Conservation (phyloP, 768 basidiomycete genomes). For the Hygrophoropsis aurantiaca region DNA sequence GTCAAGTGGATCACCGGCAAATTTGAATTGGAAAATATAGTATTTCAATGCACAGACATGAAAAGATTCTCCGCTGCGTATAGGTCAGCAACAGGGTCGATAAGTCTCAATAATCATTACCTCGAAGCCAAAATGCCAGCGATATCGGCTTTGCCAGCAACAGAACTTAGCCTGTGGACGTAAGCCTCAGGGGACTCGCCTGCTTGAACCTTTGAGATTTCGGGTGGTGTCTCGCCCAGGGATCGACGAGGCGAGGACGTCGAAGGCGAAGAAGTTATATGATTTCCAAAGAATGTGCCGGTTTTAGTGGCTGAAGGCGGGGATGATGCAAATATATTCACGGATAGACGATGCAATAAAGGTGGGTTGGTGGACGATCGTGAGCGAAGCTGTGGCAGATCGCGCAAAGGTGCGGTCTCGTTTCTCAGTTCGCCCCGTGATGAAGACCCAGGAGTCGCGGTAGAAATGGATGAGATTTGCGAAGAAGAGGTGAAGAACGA, state of each 20-base stretch:
- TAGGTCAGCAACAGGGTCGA: conserved; percentile 5
- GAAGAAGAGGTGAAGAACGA: conserved; percentile 29
- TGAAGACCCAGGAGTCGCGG: conserved; percentile 8
- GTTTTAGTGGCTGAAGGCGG: conserved; percentile 32
- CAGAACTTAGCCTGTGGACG: conserved; percentile 58
- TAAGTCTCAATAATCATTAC: no score
- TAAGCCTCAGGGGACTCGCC: conserved; percentile 74
- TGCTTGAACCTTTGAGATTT: conserved; percentile 52
- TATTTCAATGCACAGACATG: conserved; percentile 64
- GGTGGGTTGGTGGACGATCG: conserved; percentile 66
- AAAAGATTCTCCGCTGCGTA: conserved; percentile 65
- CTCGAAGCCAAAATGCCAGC: conserved; percentile 79
- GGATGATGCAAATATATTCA: conserved; percentile 58
- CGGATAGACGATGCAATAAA: conserved; percentile 65
- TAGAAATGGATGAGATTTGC: conserved; percentile 12
- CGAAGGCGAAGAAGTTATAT: conserved; percentile 18
- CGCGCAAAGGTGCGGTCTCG: conserved; percentile 10
- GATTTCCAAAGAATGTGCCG: conserved; percentile 9
- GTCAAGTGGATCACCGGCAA: conserved; percentile 80
- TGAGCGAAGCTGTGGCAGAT: conserved; percentile 39
- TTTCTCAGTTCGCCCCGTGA: not conserved
- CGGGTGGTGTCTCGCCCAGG: conserved; percentile 40
- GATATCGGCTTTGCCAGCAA: conserved; percentile 76
- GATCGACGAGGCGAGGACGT: conserved; percentile 46
- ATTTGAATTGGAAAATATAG: conserved; percentile 79